phyloP scores from a whole-genome alignment of 2,329 filamentous ascomycete species.

The Metarhizium anisopliae region DNA sequence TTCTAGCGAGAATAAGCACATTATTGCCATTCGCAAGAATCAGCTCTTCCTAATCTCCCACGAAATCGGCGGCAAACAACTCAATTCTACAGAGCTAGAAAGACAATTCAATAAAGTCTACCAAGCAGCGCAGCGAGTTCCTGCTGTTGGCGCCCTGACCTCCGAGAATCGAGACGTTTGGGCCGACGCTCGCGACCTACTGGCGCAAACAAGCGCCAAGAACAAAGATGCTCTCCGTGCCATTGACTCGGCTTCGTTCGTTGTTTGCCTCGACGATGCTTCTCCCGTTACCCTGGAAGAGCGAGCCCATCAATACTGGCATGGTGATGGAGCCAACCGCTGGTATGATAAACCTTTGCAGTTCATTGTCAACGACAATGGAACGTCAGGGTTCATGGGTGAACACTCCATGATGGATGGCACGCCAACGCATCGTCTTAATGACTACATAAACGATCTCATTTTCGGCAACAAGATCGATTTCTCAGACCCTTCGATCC shows the following conservation, averaged over 20 bases:
- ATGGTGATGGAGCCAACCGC: slow-evolving; percentile 88
- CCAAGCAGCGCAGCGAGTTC: slow-evolving; percentile 59
- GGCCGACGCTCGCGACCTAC: slow-evolving; percentile 70
- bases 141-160: slow-evolving; percentile 76
- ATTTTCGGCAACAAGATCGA: slow-evolving; percentile 95
- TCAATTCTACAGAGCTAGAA: slow-evolving; percentile 85
- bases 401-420: slow-evolving; percentile 99
- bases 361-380: slow-evolving; percentile 97
- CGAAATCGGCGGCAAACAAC: slow-evolving; percentile 71
- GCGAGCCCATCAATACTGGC: slow-evolving; percentile 94
- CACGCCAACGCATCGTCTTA: slow-evolving; percentile 91
- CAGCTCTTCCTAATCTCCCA: slow-evolving; percentile 91
- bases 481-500: slow-evolving; percentile 67
- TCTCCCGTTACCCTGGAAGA: slow-evolving; percentile 89
- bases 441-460: slow-evolving; percentile 85
- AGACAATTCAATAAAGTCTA: slow-evolving; percentile 82
- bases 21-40: slow-evolving; percentile 88
- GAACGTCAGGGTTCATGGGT: slow-evolving; percentile 93
- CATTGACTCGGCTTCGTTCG: slow-evolving; percentile 82
- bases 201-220: slow-evolving; percentile 66
- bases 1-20: slow-evolving; percentile 69
- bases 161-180: slow-evolving; percentile 90
- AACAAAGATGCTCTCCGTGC: slow-evolving; percentile 72
- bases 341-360: slow-evolving; percentile 98
- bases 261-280: slow-evolving; percentile 89